Evolutionary conservation across 176 grass and related monocot species (phyloP), one percentile per base, ranked within the genome.

Genomic region (Tuctoria greenei): DNA sequence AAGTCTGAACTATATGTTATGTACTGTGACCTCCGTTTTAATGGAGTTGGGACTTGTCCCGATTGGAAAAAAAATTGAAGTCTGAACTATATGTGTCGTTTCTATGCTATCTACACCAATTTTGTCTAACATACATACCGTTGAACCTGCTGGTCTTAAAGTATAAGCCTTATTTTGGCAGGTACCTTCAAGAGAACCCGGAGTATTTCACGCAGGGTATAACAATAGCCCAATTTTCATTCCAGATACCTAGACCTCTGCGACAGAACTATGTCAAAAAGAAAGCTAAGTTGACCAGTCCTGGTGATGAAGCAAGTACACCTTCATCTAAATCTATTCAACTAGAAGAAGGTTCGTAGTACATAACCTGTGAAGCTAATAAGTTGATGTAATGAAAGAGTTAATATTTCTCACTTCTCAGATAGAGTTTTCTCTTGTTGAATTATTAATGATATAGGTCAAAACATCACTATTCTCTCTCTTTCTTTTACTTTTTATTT

Each of bases 201-300:
- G 78, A 90, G 45, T 76, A 86, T 84, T 81, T 60, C 52, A 59
- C 55, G 4, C 80, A 91, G 66, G 90, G 87, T 61, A 47, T 90
- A 61, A 88, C 75, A 73, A 61, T 90, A 80, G 69, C 88, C 77
- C 87, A 90, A 31, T 93, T 93, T 61, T 93, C 87, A 0, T 90
- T 93, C 75, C 85, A 88, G 85, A 85, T 85, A 61, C 91, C 91
- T 69, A 93, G 82, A 72, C 87, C 91, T 83, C 82, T 93, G 51
- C 82, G 83, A 26, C 87, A 93, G 28, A 81, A 88, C 45, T 93
- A 93, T 80, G 91, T 93, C 17, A 90, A 86, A 46, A 93, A 88
- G 81, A 83, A 83, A 23, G 41, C 78, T 39, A 86, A 89, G 58
- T 18, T 80, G 27, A 31, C 47, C 26, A 86, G 45, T 73, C 43